A percentile compares a stretch with the other conserved stretches of the same genome.
These are phyloP conservation scores for Verbena officinalis DNA, from an alignment of 257 asterid species.

Conservation along the genomic window DNA sequence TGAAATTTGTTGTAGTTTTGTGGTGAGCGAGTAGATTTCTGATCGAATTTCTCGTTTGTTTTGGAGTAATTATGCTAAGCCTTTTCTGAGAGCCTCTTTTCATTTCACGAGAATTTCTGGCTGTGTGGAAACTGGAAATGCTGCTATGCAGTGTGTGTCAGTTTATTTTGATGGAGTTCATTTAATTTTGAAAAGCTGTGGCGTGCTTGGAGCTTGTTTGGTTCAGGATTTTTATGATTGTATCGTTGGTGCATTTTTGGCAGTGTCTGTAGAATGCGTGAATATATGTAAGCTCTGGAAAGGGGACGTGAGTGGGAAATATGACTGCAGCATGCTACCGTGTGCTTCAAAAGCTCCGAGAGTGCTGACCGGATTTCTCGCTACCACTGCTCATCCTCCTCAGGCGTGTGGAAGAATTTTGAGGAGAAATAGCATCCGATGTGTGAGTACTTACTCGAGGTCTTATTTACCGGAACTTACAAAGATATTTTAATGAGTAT, in stretches of 20 bases:
- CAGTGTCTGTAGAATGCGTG: constrained; percentile 83
- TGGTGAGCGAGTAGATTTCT: constrained; percentile 13
- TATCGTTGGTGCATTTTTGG: constrained; percentile 27
- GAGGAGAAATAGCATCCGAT: constrained; percentile 45
- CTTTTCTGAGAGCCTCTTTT: background rate
- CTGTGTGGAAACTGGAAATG: constrained; percentile 26
- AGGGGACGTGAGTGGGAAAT: constrained; percentile 67
- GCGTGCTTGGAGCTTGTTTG: background rate
- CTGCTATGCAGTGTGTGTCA: constrained; percentile 23
- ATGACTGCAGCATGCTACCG: constrained; percentile 67
- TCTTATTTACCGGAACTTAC: background rate
- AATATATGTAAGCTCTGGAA: constrained; percentile 74
- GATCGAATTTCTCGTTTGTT: background rate
- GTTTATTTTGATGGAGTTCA: constrained; percentile 9
- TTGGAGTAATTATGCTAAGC: background rate
- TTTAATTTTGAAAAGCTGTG: background rate
- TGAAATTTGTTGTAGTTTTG: constrained; percentile 21
- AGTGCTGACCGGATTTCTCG: constrained; percentile 79
- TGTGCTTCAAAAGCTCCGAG: constrained; percentile 89
- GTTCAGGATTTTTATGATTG: background rate
- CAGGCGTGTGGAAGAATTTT: constrained; percentile 45
- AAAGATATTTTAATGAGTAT: background rate
- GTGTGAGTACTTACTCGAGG: constrained; percentile 50
- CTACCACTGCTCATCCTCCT: constrained; percentile 72
- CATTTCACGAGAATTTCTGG: constrained; percentile 4